A percentile compares a stretch with the other conserved stretches of the same genome.
phyloP scores from a whole-genome alignment of 1,139 yeast species.

The Hemisphaericaspora lyxosophila region DNA sequence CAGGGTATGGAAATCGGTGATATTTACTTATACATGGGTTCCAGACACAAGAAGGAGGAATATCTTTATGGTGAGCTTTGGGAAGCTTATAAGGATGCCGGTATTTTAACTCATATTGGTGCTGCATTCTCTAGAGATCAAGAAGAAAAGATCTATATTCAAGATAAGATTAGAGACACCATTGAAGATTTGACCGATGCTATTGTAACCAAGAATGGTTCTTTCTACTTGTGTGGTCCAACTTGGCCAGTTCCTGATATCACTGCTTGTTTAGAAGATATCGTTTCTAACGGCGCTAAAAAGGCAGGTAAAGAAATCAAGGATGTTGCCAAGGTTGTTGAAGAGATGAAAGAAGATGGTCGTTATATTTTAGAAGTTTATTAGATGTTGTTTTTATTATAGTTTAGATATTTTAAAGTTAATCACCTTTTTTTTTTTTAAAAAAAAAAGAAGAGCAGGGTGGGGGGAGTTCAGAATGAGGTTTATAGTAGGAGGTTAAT shows the following conservation, averaged over 20 bases:
- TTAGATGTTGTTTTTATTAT: constrained; percentile 29
- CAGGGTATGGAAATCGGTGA: constrained; percentile 92
- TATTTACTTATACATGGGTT: constrained; percentile 84
- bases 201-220: constrained; percentile 74
- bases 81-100: constrained; percentile 95
- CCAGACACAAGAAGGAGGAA: constrained; percentile 95
- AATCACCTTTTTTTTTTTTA: too few relatives aligned
- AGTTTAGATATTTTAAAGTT: neutral
- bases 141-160: constrained; percentile 90
- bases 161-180: constrained; percentile 84
- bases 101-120: constrained; percentile 89
- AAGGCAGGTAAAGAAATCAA: constrained; percentile 60
- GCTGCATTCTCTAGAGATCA: constrained; percentile 99
- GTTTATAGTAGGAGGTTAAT: too few relatives aligned
- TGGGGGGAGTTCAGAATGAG: too few relatives aligned
- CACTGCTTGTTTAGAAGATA: constrained; percentile 85
- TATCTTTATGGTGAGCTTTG: constrained; percentile 94
- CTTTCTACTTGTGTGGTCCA: constrained; percentile 97
- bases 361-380: constrained; percentile 94
- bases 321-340: constrained; percentile 79
- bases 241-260: constrained; percentile 99
- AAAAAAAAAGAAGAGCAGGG: too few relatives aligned
- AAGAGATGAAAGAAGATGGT: constrained; percentile 89
- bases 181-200: constrained; percentile 75
- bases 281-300: constrained; percentile 69